Evolutionary conservation across 352 stramenopile species (phyloP), one percentile per base, ranked within the genome.

Genomic region (Albugo candida): DNA sequence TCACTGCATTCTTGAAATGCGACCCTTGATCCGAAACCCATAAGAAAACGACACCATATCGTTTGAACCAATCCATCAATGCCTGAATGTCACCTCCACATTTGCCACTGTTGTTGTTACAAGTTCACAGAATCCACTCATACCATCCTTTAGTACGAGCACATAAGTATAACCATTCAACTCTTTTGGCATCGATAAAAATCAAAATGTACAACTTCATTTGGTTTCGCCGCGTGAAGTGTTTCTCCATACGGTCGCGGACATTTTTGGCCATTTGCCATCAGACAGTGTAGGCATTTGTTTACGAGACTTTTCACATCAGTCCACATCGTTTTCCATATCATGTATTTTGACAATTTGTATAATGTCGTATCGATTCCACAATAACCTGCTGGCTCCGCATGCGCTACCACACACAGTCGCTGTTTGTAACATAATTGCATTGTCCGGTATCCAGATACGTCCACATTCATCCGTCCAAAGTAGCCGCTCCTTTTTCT

Each of bases 191-290:
- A 4, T 52, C 52, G 20, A 11, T 67, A 19, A 14, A 56, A 73
- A 13, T 67, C 58, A 19, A 73, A 72, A 21, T 69, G 53, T 0
- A 69, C 24, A 2, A 63, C 36, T 20, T 73, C 53, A 11, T 69
- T 69, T 0, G 58, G 60, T 11, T 56, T 61, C 0, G 58, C 62
- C 0, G 54, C 60, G 6, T 48, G 41, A 16, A 68, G n/a, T 0
- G 47, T 48, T 12, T 51, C 31, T 41, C 63, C 57, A 34, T 53
- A 54, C 11, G 63, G 56, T 1, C 59, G 41, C 0, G 51, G 57
- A 0, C 48, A 36, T 8, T 44, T 49, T n/a, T 47, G 39, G 20
- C 56, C 41, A 12, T 44, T 53, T 1, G 48, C 43, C 2, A 11
- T 41, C 19, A 60, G 3, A 45, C 49, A 55, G 16, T 55, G 36